phyloP scores from a whole-genome alignment of 495 filamentous ascomycete species.

The Emericellopsis terricola region DNA sequence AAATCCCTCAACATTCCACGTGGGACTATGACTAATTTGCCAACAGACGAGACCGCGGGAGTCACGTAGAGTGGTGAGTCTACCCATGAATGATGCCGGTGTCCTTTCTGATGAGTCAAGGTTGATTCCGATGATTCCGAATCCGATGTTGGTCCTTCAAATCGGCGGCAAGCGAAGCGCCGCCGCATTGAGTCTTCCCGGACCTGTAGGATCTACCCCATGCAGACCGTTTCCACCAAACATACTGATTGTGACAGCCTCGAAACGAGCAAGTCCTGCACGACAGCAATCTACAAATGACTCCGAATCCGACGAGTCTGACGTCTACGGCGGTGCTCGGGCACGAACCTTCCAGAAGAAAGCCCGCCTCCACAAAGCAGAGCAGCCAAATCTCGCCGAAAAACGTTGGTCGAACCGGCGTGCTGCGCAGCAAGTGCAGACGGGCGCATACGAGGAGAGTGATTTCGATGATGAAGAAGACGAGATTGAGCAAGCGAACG shows the following conservation, averaged over 20 bases:
- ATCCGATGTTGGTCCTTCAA: conserved; percentile 39
- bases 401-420: conserved; percentile 78
- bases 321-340: conserved; percentile 60
- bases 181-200: conserved; percentile 31
- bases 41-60: conserved; percentile 31
- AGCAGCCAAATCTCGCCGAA: conserved; percentile 47
- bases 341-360: conserved; percentile 50
- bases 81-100: too few species aligned
- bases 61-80: conserved; percentile 31
- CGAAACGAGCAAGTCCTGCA: conserved; percentile 44
- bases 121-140: conserved; percentile 60
- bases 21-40: too few species aligned
- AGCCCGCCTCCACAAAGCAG: conserved; percentile 44
- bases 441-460: conserved; percentile 75
- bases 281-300: conserved; percentile 40
- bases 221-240: too few species aligned
- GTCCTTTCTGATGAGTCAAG: too few species aligned
- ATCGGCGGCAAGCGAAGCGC: conserved; percentile 26
- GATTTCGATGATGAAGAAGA: conserved; percentile 64
- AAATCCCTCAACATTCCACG: background rate
- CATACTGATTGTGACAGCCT: too few species aligned
- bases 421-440: conserved; percentile 59
- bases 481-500: conserved; percentile 36
- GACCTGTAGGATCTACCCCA: conserved; percentile 26
- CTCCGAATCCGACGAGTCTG: conserved; percentile 50